Evolutionary conservation across 768 basidiomycete genomes (phyloP).

Genomic region (Naganishia antarctica): DNA sequence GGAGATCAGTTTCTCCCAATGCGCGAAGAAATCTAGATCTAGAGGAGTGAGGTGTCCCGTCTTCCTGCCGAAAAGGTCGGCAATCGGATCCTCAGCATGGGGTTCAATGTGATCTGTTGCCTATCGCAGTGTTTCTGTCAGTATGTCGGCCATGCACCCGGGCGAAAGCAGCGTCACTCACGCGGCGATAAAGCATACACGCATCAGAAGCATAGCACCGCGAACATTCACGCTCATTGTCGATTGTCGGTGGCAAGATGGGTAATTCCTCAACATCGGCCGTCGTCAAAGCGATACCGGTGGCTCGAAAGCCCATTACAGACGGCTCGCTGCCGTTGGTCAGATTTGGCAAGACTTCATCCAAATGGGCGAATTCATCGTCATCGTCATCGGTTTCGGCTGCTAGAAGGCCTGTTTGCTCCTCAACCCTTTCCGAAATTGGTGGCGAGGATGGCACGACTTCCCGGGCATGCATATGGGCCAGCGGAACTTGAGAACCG

Average conservation of each 20-base stretch:
- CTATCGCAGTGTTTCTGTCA: conserved; percentile 47
- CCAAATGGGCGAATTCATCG: conserved; percentile 29
- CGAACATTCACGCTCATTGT: conserved; percentile 71
- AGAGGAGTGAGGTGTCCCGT: conserved; percentile 68
- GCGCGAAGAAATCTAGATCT: conserved; percentile 74
- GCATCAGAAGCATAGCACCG: conserved; percentile 75
- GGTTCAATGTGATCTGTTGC: conserved; percentile 62
- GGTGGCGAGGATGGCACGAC: not conserved
- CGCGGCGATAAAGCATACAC: conserved; percentile 93
- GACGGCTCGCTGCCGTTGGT: not conserved
- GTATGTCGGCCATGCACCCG: not conserved
- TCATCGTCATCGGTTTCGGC: not conserved
- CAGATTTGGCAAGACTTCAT: conserved; percentile 27
- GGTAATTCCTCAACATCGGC: conserved; percentile 40
- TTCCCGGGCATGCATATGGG: not conserved
- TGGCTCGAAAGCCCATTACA: not conserved
- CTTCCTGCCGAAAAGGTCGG: conserved; percentile 66
- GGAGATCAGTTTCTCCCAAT: conserved; percentile 82
- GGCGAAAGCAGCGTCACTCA: conserved; percentile 40
- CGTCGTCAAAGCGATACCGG: not conserved
- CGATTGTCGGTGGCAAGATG: conserved; percentile 81
- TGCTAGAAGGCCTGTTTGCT: not conserved
- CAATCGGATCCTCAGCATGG: conserved; percentile 51
- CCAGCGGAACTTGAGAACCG: not conserved
- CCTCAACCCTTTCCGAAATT: not conserved